Evolutionary conservation across 2,329 filamentous ascomycete species (phyloP), one percentile per base, ranked within the genome.

Genomic region (Graphilbum fragrans): DNA sequence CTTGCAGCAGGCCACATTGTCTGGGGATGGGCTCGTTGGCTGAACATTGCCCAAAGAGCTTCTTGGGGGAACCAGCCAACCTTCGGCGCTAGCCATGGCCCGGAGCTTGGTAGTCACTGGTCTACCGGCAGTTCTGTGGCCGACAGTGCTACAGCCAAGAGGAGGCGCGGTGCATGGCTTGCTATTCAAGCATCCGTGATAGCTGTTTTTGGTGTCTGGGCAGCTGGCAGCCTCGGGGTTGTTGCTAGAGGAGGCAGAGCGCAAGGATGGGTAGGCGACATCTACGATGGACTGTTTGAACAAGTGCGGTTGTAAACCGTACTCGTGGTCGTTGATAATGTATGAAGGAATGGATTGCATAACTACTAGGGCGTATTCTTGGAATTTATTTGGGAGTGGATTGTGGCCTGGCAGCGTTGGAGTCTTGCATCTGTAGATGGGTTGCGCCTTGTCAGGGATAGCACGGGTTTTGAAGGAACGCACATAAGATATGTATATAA

Each of bases 11-110:
- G 79, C 45, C 88, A 95, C 63, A 78, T 88, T 57, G 74, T 84
- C 8, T 93, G 86, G 76, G 88, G 88, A 3, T 76, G 77, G 62
- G 84, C 86, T n/a, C 82, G 77, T 58, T 95, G 86, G 83, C 63
- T 88, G 45, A 77, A 77, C 0, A 65, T 73, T 37, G 69, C 78
- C 39, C 80, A 81, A 18, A 66, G 69, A 2, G 66, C 64, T 47
- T 71, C 59, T 52, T 75, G 58, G 64, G n/a, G 7, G 6, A 18
- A 19, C 32, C 14, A 14, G 32, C 32, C n/a, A 16, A 8, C 14
- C 29, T 6, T 16, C 5, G 14, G 9, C 6, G 6, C 29, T 12
- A 16, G 29, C 29, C 6, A 8, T 32, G 37, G 33, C 16, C 23
- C 34, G n/a, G 27, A 22, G 25, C 36, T 22, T 5, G 33, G 33